Evolutionary conservation across 163 green algal genomes (phyloP), one percentile per base, ranked within the genome.

Genomic region (Picocystis sp.): DNA sequence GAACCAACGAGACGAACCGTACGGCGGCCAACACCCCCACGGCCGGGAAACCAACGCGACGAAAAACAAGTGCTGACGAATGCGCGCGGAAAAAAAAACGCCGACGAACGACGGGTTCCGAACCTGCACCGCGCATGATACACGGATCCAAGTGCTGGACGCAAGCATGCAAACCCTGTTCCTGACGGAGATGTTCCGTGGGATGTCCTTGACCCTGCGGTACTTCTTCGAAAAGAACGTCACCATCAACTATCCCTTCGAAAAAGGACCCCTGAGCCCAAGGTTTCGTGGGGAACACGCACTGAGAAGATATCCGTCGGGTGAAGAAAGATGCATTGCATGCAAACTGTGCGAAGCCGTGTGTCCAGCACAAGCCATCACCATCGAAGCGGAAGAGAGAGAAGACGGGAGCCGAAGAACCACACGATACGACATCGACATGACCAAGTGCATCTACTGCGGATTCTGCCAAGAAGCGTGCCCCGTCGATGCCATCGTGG

Each of bases 271-370:
- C 41, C 72, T 97, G 49, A 89, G 72, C 52, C 80, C 89, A 0
- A 74, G 90, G 14, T 98, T 98, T 71, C 73, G 90, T 17, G 90
- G 90, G 15, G 90, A 98, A 74, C 90, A 98, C 71, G 89, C 67
- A 11, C 71, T 98, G 64, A 65, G 90, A 3, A 72, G 90, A 8
- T 98, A 98, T 67, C 80, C 87, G 11, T 95, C 83, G 0, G 90
- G 90, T 14, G 90, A 98, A 76, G 90, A 98, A 80, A 75, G 90
- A 24, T 98, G 90, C 79, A 98, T 98, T 53, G 90, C 90, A 2
- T 98, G 90, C 84, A 98, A 98, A 78, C 80, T 98, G 3, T 98
- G 90, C 71, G 90, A 98, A 70, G 90, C 90, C 60, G 82, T 93
- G 2, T 60, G 65, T 54, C 10, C 29, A 41, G 64, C 85, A 15